These are phyloP conservation scores for Schoenoplectus tabernaemontani DNA, from an alignment of 202 grass and related monocot genomes.

Conservation along the genomic window DNA sequence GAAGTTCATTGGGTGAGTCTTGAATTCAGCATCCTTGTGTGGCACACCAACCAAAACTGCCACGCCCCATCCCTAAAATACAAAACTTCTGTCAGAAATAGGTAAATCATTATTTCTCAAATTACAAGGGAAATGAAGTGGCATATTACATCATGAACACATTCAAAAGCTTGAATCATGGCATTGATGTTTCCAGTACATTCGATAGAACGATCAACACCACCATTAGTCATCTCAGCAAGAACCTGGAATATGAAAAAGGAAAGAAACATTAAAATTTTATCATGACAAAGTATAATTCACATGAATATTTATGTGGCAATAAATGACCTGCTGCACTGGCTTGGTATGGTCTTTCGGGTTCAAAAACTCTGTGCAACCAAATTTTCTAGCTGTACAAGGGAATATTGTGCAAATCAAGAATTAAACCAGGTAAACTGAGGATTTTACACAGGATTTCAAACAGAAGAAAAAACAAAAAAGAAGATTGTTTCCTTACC, in stretches of 20 bases:
- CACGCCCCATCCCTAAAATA: constrained; percentile 78
- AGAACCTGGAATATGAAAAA: constrained; percentile 50
- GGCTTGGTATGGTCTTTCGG: constrained; percentile 70
- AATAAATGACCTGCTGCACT: constrained; percentile 60
- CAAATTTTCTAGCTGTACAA: constrained; percentile 75
- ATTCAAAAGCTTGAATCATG: constrained; percentile 94
- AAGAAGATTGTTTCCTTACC: constrained; percentile 26
- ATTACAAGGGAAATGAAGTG: background rate
- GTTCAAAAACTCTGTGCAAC: constrained; percentile 88
- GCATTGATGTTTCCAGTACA: constrained; percentile 88
- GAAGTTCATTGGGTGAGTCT: constrained; percentile 83
- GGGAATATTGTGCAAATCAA: background rate
- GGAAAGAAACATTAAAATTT: background rate
- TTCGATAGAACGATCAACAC: constrained; percentile 79
- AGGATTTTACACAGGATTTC: background rate
- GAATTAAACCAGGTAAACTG: background rate
- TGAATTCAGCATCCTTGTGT: constrained; percentile 78
- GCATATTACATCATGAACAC: constrained; percentile 72
- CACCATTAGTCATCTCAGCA: constrained; percentile 92
- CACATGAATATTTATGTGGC: background rate
- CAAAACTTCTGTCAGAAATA: background rate
- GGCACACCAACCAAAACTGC: constrained; percentile 88
- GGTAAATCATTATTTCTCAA: background rate
- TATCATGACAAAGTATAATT: background rate
- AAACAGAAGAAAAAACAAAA: background rate